Evolutionary conservation across 345 rosid species (phyloP), one percentile per base, ranked within the genome.

Genomic region (Arabidopsis arenosa): DNA sequence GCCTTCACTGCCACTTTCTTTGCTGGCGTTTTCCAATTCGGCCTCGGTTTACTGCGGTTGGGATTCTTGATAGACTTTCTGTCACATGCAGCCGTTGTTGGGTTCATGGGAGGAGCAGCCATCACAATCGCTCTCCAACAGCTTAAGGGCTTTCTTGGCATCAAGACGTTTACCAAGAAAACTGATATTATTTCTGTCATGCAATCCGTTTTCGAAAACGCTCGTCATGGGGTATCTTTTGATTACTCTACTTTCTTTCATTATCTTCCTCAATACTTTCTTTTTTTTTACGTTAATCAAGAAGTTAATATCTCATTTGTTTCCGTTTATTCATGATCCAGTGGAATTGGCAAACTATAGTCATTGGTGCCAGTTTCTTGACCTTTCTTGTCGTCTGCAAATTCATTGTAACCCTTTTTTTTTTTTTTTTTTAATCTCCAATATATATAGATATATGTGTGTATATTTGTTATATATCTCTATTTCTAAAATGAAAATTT

Each of bases 61-160:
- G 97, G 97, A 23, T 94, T 94, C 84, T 65, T 94, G 83, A 88
- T 94, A 18, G 97, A 94, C 83, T 92, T 94, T 84, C 80, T 94
- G 13, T 94, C 98, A 9, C 98, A 90, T 79, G 98, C 98, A 21
- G 95, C 98, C 11, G 78, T 94, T 37, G 98, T 94, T 49, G 98
- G 97, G 9, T 94, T 94, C 79, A 94, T 94, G 97, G 97, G 86
- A 39, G 98, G 98, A 75, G 96, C 98, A 66, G 98, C 98, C 69
- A 86, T 92, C 33, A 90, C 97, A 7, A 94, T 92, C 54, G 78
- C 93, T 59, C 92, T 94, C 63, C 98, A 92, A 77, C 98, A 94
- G 75, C 97, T 92, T 54, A 92, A 92, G 79, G 97, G 97, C 57
- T 84, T 94, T 76, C 93, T 94, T 41, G 98, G 97, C 47, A 89